Percentiles rank a stretch among this genome's conserved stretches.
phyloP scores from a whole-genome alignment of 2,329 filamentous ascomycete species.

The Fusarium sp. region DNA sequence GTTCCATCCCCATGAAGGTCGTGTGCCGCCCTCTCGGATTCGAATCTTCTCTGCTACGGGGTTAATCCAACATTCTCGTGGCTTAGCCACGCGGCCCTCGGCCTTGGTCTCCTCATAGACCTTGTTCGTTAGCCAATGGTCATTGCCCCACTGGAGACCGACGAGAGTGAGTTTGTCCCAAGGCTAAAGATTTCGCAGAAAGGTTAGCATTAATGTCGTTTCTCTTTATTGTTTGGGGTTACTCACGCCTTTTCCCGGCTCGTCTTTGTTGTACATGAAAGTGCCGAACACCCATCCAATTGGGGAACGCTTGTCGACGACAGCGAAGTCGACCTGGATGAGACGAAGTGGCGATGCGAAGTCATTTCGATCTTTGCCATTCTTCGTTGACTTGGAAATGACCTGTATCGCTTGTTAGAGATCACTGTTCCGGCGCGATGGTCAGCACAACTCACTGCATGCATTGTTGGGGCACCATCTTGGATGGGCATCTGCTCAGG shows the following conservation, averaged over 20 bases:
- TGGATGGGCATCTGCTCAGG: not conserved
- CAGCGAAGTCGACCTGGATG: not conserved
- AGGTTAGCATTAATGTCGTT: not conserved
- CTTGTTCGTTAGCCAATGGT: not conserved
- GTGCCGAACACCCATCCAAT: constrained; percentile 3
- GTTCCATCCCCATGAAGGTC: not conserved
- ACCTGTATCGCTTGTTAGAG: not conserved
- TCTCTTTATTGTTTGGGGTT: fast-evolving
- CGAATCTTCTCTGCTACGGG: not conserved
- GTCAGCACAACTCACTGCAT: not conserved
- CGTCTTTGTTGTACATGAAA: not conserved
- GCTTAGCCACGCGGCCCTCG: not conserved
- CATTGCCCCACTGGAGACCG: not conserved
- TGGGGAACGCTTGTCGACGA: not conserved
- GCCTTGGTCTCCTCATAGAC: not conserved
- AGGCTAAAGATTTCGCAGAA: not conserved
- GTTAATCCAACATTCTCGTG: not conserved
- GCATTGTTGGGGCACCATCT: not conserved
- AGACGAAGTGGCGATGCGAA: not conserved
- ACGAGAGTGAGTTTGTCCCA: not conserved
- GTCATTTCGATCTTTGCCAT: not conserved
- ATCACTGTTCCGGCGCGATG: fast-evolving
- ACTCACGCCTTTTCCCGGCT: not conserved
- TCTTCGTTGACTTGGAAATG: not conserved
- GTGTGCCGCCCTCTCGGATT: not conserved